Evolutionary conservation across 768 basidiomycete genomes (phyloP).

Genomic region (Mycena rosella): DNA sequence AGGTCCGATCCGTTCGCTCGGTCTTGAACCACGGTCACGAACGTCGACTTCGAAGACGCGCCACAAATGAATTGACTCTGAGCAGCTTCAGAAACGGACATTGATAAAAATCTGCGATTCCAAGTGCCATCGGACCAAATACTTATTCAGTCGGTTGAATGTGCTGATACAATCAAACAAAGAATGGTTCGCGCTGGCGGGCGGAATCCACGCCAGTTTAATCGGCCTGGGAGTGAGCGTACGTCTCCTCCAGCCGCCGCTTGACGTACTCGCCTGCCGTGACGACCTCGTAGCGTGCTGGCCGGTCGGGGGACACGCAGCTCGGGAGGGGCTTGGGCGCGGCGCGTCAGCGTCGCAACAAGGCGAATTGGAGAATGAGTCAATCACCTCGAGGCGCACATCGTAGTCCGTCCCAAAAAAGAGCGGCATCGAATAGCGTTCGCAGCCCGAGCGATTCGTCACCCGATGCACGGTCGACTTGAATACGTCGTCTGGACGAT

Average conservation of each 20-base stretch:
- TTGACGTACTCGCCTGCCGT: constrained; percentile 91
- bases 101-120: too few species aligned
- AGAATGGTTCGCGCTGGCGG: too few species aligned
- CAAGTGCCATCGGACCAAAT: too few species aligned
- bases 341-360: neutral
- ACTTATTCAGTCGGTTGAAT: too few species aligned
- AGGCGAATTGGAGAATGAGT: neutral
- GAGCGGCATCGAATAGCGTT: constrained; percentile 87
- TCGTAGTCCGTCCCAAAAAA: constrained; percentile 94
- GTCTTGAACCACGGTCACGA: too few species aligned
- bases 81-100: neutral
- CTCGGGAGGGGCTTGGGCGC: constrained; percentile 62
- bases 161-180: too few species aligned
- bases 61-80: constrained; percentile 3
- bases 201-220: neutral
- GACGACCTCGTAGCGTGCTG: constrained; percentile 79
- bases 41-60: too few species aligned
- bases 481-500: constrained; percentile 81
- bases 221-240: constrained; percentile 54
- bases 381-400: constrained; percentile 74
- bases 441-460: constrained; percentile 77
- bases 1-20: neutral
- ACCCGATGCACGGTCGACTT: constrained; percentile 91
- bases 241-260: constrained; percentile 80
- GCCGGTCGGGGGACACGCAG: constrained; percentile 60